Evolutionary conservation across 768 basidiomycete species (phyloP), one percentile per base, ranked within the genome.

Genomic region (Cyclocybe cylindracea): DNA sequence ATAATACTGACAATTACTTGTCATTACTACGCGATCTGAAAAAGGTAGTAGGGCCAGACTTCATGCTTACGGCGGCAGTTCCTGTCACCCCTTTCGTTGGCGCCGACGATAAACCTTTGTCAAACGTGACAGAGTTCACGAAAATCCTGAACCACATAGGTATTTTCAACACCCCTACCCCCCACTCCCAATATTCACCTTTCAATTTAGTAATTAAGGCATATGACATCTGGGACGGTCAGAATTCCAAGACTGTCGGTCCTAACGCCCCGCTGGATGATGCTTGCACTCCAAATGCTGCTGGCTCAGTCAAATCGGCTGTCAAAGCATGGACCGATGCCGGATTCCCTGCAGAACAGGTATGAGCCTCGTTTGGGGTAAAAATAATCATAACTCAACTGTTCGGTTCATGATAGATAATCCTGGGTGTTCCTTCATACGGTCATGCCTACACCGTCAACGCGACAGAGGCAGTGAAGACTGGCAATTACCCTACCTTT

Each of bases 251-350:
- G 60, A 78, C 54, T 16, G 73, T 84, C 44, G 94, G 92, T 3
- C 86, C 94, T 4, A 95, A 97, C 65, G 85, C 94, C 0, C 94
- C 94, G 4, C 79, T 96, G 14, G 69, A 79, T 33, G 85, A 93
- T 68, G 70, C 78, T 0, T 95, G 94, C 62, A 80, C 83, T 0
- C 58, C 68, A 3, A 69, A 82, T 1, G 59, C 67, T 2, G 69
- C 74, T 31, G 91, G 90, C 7, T 92, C 91, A 50, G 92, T 84
- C 6, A 73, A 77, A n/a, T 79, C 80, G 14, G 86, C 89, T 7
- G 77, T 97, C 36, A 61, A 74, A 10, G 78, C 79, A 4, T 96
- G 94, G 94, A 81, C 76, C 0, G 57, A 56, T 0, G 93, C 93
- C n/a, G 84, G 83, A 16, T 83, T 97, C 74, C 88, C 92, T 14